Conservation (phyloP, 2,329 filamentous ascomycete genomes). For the Rutstroemia sp. region DNA sequence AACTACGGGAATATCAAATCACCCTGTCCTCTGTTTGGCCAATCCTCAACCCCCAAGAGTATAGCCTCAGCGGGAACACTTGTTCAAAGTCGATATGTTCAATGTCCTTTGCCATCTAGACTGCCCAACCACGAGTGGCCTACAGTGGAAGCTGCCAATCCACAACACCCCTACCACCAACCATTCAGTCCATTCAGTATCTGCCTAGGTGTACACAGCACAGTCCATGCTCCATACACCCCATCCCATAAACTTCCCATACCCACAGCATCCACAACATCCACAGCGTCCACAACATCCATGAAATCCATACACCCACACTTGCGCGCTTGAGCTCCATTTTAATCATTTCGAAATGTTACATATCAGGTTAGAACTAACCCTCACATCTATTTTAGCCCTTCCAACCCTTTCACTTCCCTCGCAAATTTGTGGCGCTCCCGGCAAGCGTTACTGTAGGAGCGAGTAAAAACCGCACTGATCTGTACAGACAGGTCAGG, state of each 20-base stretch:
- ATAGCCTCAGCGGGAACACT: too few species aligned
- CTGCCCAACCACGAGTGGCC: too few species aligned
- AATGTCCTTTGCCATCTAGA: too few species aligned
- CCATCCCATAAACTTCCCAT: background rate
- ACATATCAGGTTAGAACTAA: background rate
- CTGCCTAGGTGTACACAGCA: background rate
- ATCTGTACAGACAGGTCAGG: background rate
- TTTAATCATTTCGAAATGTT: conserved; percentile 3
- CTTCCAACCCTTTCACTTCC: background rate
- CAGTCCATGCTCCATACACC: background rate
- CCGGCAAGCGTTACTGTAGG: conserved; percentile 7
- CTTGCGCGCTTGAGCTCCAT: conserved; percentile 7
- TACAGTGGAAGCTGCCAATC: background rate
- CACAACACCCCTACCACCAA: conserved; percentile 4
- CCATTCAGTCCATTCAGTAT: background rate
- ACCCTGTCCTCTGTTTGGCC: too few species aligned
- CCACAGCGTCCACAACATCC: conserved; percentile 5
- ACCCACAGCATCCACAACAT: background rate
- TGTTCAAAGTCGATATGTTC: too few species aligned
- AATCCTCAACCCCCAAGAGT: too few species aligned
- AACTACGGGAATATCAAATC: too few species aligned
- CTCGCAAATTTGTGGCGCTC: conserved; percentile 2
- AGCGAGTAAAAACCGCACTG: background rate
- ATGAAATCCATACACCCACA: background rate
- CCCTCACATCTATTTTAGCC: conserved; percentile 1